Conservation (phyloP, 75 land plant genomes). For the Picea sitchensis region DNA sequence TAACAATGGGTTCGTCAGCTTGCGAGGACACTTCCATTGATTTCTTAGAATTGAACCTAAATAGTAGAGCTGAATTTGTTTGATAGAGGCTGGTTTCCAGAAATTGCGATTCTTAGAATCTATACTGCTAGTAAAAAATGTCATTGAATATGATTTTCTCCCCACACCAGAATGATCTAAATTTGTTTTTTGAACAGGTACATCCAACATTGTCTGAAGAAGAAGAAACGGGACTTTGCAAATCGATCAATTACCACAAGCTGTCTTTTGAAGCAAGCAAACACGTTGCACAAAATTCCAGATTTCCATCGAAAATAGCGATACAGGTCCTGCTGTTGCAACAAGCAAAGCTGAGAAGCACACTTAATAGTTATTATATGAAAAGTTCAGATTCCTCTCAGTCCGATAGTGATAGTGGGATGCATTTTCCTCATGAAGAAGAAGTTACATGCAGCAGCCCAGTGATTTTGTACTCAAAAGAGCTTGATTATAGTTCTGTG, state of each 20-base stretch:
- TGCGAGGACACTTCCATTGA: not conserved
- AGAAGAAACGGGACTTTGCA: slow-evolving; percentile 57
- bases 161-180: not conserved
- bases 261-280: slow-evolving; percentile 69
- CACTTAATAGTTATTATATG: slow-evolving; percentile 14
- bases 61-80: not conserved
- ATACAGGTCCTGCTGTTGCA: slow-evolving; percentile 56
- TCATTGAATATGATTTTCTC: not conserved
- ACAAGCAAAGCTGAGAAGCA: slow-evolving; percentile 51
- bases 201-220: slow-evolving; percentile 66
- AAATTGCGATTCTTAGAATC: not conserved
- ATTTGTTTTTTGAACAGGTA: slow-evolving; percentile 36
- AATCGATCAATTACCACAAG: slow-evolving; percentile 58
- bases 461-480: slow-evolving; percentile 33
- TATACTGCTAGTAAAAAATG: not conserved
- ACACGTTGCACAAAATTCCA: slow-evolving; percentile 54
- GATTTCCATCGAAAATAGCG: slow-evolving; percentile 63
- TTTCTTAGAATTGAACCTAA: not conserved
- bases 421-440: slow-evolving; percentile 3
- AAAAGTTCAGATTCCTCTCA: not conserved
- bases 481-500: slow-evolving; percentile 18
- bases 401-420: not conserved
- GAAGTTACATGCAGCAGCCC: slow-evolving; percentile 8
- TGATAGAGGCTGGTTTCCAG: not conserved
- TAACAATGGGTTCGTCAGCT: not conserved